These are phyloP conservation scores for Emmonsiellopsis sp. DNA, from an alignment of 2,329 filamentous ascomycete species.

Conservation along the genomic window DNA sequence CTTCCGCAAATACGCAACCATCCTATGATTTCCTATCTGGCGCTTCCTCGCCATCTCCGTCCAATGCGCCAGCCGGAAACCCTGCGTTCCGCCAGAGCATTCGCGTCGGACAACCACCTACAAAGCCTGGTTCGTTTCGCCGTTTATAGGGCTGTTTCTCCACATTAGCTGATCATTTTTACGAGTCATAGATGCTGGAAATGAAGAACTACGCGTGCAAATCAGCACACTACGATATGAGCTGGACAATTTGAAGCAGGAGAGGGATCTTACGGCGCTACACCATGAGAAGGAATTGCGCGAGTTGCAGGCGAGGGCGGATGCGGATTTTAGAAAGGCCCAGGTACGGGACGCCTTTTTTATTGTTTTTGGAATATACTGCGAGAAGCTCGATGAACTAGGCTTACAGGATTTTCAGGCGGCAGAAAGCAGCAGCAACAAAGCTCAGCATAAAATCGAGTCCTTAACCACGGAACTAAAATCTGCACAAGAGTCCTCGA, in stretches of 20 bases:
- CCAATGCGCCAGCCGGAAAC: conserved; percentile 20
- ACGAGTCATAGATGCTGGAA: conserved; percentile 31
- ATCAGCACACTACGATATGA: conserved; percentile 82
- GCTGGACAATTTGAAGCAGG: conserved; percentile 75
- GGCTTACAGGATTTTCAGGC: conserved; percentile 21
- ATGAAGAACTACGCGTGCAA: conserved; percentile 80
- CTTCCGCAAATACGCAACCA: conserved; percentile 40
- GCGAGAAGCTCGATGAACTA: not conserved
- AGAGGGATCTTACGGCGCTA: conserved; percentile 68
- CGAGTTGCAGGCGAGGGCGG: conserved; percentile 68
- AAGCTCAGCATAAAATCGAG: conserved; percentile 46
- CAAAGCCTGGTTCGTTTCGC: conserved; percentile 26
- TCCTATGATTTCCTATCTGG: conserved; percentile 53
- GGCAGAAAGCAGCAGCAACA: conserved; percentile 43
- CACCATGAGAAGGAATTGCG: conserved; percentile 77
- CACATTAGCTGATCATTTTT: not conserved
- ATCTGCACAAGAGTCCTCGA: conserved; percentile 43
- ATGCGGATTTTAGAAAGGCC: conserved; percentile 68
- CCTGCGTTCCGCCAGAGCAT: conserved; percentile 28
- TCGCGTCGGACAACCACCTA: conserved; percentile 22
- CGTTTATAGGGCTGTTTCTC: not conserved
- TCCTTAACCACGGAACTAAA: conserved; percentile 45
- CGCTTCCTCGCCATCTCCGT: conserved; percentile 33
- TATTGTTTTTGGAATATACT: not conserved
- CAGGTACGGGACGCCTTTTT: conserved; percentile 31